Conservation (phyloP, 257 asterid species). For the Rhazya stricta region DNA sequence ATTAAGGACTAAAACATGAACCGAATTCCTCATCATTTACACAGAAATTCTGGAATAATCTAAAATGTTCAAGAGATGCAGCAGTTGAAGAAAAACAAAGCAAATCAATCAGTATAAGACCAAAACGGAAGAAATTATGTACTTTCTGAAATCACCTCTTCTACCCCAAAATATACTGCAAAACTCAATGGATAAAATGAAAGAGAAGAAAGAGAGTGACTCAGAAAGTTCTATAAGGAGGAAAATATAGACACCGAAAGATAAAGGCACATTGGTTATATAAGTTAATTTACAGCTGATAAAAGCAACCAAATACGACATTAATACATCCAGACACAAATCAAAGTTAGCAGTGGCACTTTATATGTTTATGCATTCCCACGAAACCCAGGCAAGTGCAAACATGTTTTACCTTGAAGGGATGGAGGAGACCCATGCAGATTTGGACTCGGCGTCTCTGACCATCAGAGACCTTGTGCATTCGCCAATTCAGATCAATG, state of each 20-base stretch:
- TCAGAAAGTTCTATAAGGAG: background rate
- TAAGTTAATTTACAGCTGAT: background rate
- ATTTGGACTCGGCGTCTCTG: slow-evolving; percentile 97
- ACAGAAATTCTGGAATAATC: background rate
- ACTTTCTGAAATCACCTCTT: background rate
- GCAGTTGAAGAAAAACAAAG: background rate
- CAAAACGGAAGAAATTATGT: background rate
- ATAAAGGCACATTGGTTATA: background rate
- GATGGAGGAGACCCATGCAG: slow-evolving; percentile 98
- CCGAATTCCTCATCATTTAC: background rate
- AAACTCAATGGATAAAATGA: background rate
- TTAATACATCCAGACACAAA: background rate
- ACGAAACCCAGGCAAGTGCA: background rate
- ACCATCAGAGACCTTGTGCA: slow-evolving; percentile 99
- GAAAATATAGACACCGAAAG: background rate
- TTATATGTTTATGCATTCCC: background rate
- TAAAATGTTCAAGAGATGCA: background rate
- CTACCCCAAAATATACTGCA: background rate
- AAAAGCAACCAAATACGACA: background rate
- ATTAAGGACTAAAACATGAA: background rate
- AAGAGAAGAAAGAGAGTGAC: background rate
- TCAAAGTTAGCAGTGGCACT: background rate
- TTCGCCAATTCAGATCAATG: slow-evolving; percentile 84
- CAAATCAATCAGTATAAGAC: background rate
- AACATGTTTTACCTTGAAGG: slow-evolving; percentile 54